These are phyloP conservation scores for Monosporascus sp. DNA, from an alignment of 2,329 filamentous ascomycete species.

Conservation along the genomic window DNA sequence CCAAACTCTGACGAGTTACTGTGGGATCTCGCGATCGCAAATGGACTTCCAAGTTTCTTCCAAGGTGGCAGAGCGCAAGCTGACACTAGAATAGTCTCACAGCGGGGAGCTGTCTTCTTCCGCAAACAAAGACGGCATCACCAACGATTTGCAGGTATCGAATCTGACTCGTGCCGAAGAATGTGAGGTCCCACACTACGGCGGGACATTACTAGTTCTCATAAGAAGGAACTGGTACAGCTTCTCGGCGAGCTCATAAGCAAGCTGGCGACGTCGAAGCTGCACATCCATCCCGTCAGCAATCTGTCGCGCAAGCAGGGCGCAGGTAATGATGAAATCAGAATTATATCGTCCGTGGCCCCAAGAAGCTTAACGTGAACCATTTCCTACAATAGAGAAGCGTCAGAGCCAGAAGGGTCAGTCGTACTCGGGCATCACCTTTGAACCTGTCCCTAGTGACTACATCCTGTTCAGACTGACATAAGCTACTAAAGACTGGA, in stretches of 20 bases:
- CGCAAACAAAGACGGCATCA: constrained; percentile 58
- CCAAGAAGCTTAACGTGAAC: constrained; percentile 45
- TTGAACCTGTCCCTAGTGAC: constrained; percentile 50
- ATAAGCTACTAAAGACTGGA: constrained; percentile 39
- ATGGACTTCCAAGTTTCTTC: constrained; percentile 32
- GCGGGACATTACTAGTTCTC: too few relatives aligned
- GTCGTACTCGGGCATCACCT: constrained; percentile 53
- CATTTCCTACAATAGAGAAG: constrained; percentile 29
- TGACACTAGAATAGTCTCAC: constrained; percentile 46
- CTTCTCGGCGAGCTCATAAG: constrained; percentile 54
- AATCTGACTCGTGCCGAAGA: too few relatives aligned
- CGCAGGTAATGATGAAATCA: constrained; percentile 55
- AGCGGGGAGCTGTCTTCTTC: constrained; percentile 67
- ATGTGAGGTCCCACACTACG: too few relatives aligned
- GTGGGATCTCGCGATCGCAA: constrained; percentile 62
- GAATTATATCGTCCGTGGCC: constrained; percentile 55
- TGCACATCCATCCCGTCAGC: constrained; percentile 57
- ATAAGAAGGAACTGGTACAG: constrained; percentile 54
- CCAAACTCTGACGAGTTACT: constrained; percentile 59
- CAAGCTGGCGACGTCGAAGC: constrained; percentile 47
- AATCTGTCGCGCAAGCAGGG: constrained; percentile 49
- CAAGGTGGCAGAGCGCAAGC: background rate
- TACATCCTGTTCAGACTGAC: constrained; percentile 46
- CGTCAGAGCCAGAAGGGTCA: constrained; percentile 41
- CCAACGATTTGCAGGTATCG: constrained; percentile 49